phyloP scores from a whole-genome alignment of 2,329 filamentous ascomycete genomes.

The Pseudofabraea citricarpa region DNA sequence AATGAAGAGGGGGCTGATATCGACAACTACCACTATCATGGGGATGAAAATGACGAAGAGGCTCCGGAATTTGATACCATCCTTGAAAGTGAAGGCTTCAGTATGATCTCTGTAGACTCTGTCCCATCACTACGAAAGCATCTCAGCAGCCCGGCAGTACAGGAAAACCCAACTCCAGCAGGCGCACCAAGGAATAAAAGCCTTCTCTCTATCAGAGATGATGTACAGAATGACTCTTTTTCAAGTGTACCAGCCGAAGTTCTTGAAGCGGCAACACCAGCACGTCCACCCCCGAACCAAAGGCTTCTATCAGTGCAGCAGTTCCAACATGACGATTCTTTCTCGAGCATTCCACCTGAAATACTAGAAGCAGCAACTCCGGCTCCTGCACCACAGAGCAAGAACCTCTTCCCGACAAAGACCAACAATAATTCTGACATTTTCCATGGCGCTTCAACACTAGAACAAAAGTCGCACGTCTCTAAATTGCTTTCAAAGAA shows the following conservation, averaged over 20 bases:
- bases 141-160: conserved; percentile 28
- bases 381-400: background rate
- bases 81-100: conserved; percentile 52
- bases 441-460: too few species aligned
- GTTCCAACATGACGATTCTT: conserved; percentile 14
- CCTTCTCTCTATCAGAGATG: conserved; percentile 8
- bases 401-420: too few species aligned
- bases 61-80: conserved; percentile 45
- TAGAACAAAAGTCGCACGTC: conserved; percentile 7
- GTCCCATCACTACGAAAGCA: conserved; percentile 43
- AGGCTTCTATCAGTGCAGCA: conserved; percentile 14
- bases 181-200: conserved; percentile 8
- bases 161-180: conserved; percentile 7
- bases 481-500: conserved; percentile 9
- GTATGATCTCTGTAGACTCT: conserved; percentile 50
- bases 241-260: conserved; percentile 18
- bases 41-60: conserved; percentile 3
- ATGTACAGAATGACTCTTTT: conserved; percentile 17
- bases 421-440: too few species aligned
- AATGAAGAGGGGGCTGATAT: background rate
- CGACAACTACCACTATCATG: background rate
- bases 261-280: conserved; percentile 18
- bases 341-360: conserved; percentile 20
- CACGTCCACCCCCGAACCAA: conserved; percentile 7
- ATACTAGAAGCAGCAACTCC: conserved; percentile 20